Base-by-base conservation (phyloP, 352 stramenopile species). In the Peronospora farinosa region DNA sequence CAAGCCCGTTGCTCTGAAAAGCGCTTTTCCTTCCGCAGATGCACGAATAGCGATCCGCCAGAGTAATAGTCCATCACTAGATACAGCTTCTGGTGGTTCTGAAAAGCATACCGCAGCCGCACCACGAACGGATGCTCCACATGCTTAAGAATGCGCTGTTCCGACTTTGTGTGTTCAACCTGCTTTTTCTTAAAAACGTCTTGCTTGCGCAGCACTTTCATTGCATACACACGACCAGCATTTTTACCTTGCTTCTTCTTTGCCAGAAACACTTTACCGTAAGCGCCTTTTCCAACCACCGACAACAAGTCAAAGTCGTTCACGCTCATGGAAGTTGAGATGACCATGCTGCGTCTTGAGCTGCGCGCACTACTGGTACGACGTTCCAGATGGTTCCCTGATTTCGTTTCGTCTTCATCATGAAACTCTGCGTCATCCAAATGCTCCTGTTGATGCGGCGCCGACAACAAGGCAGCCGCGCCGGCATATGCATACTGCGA, bases 21-120 rank as follows among this genome's bases (percentile, higher is more conserved):
- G 7, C 63, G 63, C 50, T 86, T 83, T 47, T 69, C 68, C 45
- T 92, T 92, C 47, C 75, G 74, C 47, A 96, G 35, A 57, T 95
- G 86, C 31, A 89, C 71, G 57, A 92, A 92, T 17, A 96, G 62
- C 51, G 78, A 88, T 13, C 86, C 86, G 23, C 86, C 85, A 36
- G 67, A 76, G 67, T 89, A 95, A 61, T 95, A 96, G 40, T 95
- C 86, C 75, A 95, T 89, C 7, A 96, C 83, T 13, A 96, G 44
- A 43, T 94, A 93, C 30, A 96, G 57, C 53, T 94, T 94, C 60
- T 91, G 69, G 25, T 88, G 56, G 48, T 89, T 92, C 64, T 96
- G 86, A 65, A 96, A 96, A 2, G 84, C 81, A 57, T 92, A 95
- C 21, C 84, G 72, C 31, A 96, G 50, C 0, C 78, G 77, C 51